Percentiles rank a stretch among this genome's conserved stretches.
These are phyloP conservation scores for Trypanosomatidae sp. DNA, from an alignment of 208 protist species.

Conservation along the genomic window DNA sequence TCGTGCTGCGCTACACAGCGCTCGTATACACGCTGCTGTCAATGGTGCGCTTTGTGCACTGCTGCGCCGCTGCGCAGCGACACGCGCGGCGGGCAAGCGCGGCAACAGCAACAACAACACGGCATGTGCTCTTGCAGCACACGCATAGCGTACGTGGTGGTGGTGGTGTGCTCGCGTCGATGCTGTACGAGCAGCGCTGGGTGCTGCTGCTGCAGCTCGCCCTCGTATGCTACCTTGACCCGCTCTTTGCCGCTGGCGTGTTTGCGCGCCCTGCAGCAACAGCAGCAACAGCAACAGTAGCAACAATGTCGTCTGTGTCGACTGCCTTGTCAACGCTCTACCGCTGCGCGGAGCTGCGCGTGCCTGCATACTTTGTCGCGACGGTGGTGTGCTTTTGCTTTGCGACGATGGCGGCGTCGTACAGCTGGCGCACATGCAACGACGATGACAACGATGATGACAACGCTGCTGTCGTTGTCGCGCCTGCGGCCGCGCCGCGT, in stretches of 20 bases:
- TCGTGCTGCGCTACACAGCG: constrained; percentile 51
- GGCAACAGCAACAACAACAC: too few relatives aligned
- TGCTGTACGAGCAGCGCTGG: constrained; percentile 52
- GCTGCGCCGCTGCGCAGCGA: too few relatives aligned
- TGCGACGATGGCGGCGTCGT: too few relatives aligned
- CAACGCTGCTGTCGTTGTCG: too few relatives aligned
- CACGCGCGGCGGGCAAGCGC: too few relatives aligned
- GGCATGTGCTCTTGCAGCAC: too few relatives aligned
- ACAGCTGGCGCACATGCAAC: too few relatives aligned
- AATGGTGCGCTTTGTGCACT: constrained; percentile 34
- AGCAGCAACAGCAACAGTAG: not conserved
- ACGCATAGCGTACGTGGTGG: too few relatives aligned
- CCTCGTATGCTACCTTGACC: constrained; percentile 49
- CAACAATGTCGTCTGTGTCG: not conserved
- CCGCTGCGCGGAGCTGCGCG: too few relatives aligned
- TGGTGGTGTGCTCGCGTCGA: too few relatives aligned
- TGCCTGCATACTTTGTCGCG: too few relatives aligned
- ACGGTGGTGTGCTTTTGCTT: too few relatives aligned
- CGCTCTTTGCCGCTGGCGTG: constrained; percentile 47
- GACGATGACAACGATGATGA: not conserved
- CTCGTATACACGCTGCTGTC: constrained; percentile 25
- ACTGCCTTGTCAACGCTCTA: not conserved
- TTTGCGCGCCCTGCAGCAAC: constrained; percentile 16
- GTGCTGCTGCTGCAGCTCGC: constrained; percentile 26
- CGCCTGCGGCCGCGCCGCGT: not conserved